Percentiles rank a stretch among this genome's conserved stretches.
Conservation (phyloP, 148 eudicot genomes). For the Cornus controversa region DNA sequence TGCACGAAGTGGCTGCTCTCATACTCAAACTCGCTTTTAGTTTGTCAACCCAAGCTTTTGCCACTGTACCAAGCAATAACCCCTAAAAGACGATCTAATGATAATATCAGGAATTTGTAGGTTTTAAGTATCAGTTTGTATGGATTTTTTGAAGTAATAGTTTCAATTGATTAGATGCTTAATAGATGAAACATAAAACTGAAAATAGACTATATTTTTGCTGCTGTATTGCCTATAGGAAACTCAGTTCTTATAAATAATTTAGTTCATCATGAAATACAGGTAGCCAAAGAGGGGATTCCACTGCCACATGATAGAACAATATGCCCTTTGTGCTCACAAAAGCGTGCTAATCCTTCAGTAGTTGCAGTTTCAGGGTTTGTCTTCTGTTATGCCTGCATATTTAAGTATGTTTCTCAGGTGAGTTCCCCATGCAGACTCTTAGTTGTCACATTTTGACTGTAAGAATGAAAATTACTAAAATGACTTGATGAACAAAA, state of each 20-base stretch:
- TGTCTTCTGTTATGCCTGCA: conserved; percentile 93
- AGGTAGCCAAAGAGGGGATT: conserved; percentile 94
- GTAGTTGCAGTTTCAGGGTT: conserved; percentile 89
- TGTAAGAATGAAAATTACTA: background rate
- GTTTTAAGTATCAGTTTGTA: background rate
- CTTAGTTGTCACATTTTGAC: background rate
- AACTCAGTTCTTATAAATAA: background rate
- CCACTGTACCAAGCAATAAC: too few relatives aligned
- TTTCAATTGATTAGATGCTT: background rate
- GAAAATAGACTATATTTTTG: background rate
- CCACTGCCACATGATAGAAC: conserved; percentile 79
- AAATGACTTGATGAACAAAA: background rate
- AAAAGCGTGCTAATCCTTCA: conserved; percentile 94
- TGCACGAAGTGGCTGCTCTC: too few relatives aligned
- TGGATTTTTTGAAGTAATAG: background rate
- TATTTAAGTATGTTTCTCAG: conserved; percentile 91
- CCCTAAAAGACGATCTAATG: too few relatives aligned
- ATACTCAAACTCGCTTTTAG: too few relatives aligned
- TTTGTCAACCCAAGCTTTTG: too few relatives aligned
- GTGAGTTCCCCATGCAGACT: conserved; percentile 37
- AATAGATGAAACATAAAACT: background rate
- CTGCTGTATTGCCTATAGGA: background rate
- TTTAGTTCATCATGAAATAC: conserved; percentile 16
- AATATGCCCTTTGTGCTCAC: conserved; percentile 78
- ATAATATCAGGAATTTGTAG: background rate